Conservation (phyloP, 2,329 filamentous ascomycete species). For the Phyllosticta citribraziliensis region DNA sequence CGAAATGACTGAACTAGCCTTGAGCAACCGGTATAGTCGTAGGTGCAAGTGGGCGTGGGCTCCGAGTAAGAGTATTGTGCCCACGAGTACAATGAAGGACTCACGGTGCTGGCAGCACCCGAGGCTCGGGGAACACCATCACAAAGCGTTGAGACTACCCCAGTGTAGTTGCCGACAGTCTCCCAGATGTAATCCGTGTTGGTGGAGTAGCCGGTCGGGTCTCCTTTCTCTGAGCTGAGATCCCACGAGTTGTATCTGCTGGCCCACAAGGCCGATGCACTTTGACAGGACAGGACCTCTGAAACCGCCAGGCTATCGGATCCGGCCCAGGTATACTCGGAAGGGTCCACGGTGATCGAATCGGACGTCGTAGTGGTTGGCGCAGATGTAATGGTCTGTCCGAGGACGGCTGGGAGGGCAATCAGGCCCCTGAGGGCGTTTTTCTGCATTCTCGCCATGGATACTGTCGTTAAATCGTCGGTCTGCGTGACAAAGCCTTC, state of each 20-base stretch:
- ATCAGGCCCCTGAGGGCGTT: background rate
- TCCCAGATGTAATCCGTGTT: background rate
- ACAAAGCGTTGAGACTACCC: constrained; percentile 3
- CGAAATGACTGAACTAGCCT: background rate
- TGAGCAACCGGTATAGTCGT: constrained; percentile 7
- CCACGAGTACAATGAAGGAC: background rate
- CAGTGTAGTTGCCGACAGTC: constrained; percentile 2
- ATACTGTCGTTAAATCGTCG: background rate
- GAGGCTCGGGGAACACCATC: constrained; percentile 1
- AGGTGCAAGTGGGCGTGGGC: constrained; percentile 5
- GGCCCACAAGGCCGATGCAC: background rate
- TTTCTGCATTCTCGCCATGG: background rate
- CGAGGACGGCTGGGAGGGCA: background rate
- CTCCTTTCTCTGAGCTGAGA: too few relatives aligned
- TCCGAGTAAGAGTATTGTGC: background rate
- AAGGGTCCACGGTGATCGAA: background rate
- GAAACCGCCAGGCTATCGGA: background rate
- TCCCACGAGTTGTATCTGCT: background rate
- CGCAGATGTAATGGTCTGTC: background rate
- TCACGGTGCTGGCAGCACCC: background rate
- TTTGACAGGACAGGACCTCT: background rate
- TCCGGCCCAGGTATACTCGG: background rate
- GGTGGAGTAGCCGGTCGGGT: background rate
- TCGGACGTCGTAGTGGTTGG: background rate
- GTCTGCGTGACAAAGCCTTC: background rate